Base-by-base conservation (phyloP, 2,329 filamentous ascomycete genomes). In the Monosporascus ibericus region DNA sequence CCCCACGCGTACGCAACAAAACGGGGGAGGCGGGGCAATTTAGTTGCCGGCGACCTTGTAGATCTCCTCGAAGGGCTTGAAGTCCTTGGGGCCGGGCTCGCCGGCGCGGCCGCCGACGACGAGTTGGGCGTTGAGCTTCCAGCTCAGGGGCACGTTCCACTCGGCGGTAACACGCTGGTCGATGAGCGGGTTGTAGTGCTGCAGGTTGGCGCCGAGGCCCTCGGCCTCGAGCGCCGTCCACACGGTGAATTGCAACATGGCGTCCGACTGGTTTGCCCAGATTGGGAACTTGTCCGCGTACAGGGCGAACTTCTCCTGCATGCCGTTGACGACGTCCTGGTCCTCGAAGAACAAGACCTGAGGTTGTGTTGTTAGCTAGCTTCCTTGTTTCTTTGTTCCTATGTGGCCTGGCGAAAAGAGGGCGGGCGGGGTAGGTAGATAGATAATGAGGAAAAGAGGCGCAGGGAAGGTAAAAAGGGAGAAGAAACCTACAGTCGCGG, bases 141-240 rank as follows among this genome's bases (percentile, higher is more conserved):
- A 96, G 62, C 80, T 79, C 18, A 72, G 65, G 44, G 88, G 87
- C 34, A 95, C 63, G 52, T 79, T 78, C 87, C 89, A 96, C 61
- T 82, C 75, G 56, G 72, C 75, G 44, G 79, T 73, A 50, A 91
- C 86, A 74, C 85, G 82, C 59, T 79, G 77, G 72, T 95, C 87
- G 61, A 95, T 82, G 53, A 96, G 72, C 20, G 90, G 90, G 80
- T 90, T 94, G 79, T 95, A 95, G 76, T 96, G 91, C 79, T 96
- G 91, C 50, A 96, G 79, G 78, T 92, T 95, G 68, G 86, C 88
- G 59, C 90, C 90, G 52, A 95, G 81, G 30, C 91, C 90, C 68
- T 94, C 90, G 55, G 85, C 79, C 74, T 92, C 88, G 52, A 96
- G 82, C 4, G 86, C 88, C 18, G 85, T 86, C 91, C 91, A 96